A percentile compares a stretch with the other conserved stretches of the same genome.
phyloP scores from a whole-genome alignment of 2,329 filamentous ascomycete species.

The Trichoderma brevicompactum region DNA sequence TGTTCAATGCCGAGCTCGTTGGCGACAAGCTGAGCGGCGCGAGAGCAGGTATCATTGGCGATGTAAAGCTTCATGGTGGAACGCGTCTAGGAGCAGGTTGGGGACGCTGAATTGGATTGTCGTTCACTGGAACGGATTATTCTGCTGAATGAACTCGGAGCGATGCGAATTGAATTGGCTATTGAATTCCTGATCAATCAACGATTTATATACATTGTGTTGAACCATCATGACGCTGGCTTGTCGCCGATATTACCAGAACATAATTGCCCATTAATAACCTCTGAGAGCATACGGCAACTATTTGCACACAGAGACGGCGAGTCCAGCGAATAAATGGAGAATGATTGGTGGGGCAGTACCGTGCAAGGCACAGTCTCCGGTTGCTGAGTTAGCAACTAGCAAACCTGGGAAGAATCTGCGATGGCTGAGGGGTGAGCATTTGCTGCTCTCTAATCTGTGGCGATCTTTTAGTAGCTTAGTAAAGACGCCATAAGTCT shows the following conservation, averaged over 20 bases:
- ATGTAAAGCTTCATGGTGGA: slow-evolving; percentile 1
- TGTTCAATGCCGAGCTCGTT: slow-evolving; percentile 17
- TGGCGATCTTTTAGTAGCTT: too few species aligned
- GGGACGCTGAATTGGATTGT: background rate
- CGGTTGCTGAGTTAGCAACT: background rate
- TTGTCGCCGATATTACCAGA: background rate
- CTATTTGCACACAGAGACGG: slow-evolving; percentile 10
- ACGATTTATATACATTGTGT: background rate
- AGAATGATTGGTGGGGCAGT: too few species aligned
- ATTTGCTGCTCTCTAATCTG: background rate
- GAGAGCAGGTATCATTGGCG: slow-evolving; percentile 15
- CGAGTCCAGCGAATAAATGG: background rate
- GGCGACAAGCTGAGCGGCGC: slow-evolving; percentile 7
- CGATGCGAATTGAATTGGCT: background rate
- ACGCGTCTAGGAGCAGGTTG: background rate
- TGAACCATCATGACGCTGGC: too few species aligned
- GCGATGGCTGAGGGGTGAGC: background rate
- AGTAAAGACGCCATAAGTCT: too few species aligned
- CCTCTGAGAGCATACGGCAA: background rate
- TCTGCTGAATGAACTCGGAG: too few species aligned
- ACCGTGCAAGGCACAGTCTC: background rate
- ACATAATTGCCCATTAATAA: background rate
- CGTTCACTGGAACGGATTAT: too few species aligned
- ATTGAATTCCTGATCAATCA: background rate
- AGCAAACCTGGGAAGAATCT: background rate